These are phyloP conservation scores for Diaporthe nobilis DNA, from an alignment of 2,329 filamentous ascomycete species.

Conservation along the genomic window DNA sequence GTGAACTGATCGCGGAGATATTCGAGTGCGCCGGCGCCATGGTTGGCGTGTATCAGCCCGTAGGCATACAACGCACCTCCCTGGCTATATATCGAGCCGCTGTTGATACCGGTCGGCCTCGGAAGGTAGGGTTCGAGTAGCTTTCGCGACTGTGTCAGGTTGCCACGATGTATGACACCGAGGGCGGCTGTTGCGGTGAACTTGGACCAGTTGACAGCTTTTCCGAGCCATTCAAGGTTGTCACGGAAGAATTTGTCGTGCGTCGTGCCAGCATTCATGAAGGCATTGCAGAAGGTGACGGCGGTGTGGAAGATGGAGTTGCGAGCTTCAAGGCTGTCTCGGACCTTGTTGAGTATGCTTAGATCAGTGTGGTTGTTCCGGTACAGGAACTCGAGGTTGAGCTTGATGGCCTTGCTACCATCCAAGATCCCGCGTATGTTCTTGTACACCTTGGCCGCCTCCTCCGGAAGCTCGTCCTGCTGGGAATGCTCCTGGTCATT, in stretches of 20 bases:
- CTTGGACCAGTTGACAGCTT: slow-evolving; percentile 99
- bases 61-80: slow-evolving; percentile 96
- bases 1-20: slow-evolving; percentile 84
- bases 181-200: slow-evolving; percentile 97
- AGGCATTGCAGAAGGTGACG: slow-evolving; percentile 97
- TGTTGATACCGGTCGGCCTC: slow-evolving; percentile 78
- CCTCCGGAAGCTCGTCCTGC: slow-evolving; percentile 67
- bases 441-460: slow-evolving; percentile 69
- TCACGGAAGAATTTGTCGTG: slow-evolving; percentile 99
- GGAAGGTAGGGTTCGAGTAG: slow-evolving; percentile 95
- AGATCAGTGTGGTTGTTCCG: slow-evolving; percentile 94
- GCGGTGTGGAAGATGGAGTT: slow-evolving; percentile 99
- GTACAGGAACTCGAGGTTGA: slow-evolving; percentile 97
- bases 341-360: slow-evolving; percentile 94
- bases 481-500: slow-evolving; percentile 65
- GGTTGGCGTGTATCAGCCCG: slow-evolving; percentile 96
- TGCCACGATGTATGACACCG: slow-evolving; percentile 96
- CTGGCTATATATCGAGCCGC: slow-evolving; percentile 94
- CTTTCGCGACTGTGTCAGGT: slow-evolving; percentile 92
- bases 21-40: slow-evolving; percentile 89
- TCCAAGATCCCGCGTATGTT: slow-evolving; percentile 81
- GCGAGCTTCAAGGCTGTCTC: slow-evolving; percentile 90
- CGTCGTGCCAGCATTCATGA: slow-evolving; percentile 99
- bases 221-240: slow-evolving; percentile 97
- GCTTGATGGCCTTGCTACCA: slow-evolving; percentile 91